Base-by-base conservation (phyloP, 2,329 filamentous ascomycete genomes). In the Lecanicillium sp. region DNA sequence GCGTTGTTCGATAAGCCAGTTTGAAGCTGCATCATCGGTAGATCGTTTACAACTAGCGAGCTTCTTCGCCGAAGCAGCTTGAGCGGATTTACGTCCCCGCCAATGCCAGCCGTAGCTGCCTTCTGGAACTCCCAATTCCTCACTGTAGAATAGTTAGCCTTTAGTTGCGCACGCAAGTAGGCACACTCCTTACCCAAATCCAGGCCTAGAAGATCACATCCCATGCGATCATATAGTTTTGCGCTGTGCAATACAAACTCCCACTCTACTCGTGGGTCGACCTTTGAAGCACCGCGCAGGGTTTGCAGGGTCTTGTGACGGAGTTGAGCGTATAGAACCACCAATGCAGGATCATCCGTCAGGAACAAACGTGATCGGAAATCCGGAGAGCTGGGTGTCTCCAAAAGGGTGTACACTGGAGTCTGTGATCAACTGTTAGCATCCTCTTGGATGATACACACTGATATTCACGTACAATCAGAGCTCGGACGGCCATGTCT, bases 221-320 rank as follows among this genome's bases (percentile, higher is more conserved):
- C 91, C 90, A 93, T 96, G 8, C 88, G 84, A 62, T 86, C 86
- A 60, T 90, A 97, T 15, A 93, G 72, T 46, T 82, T 77, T 14
- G 90, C 88, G 45, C 88, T 95, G 57, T 93, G 88, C 19, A 95
- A 70, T 1, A 96, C 82, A 62, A 96, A 95, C 26, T 86, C 81
- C 87, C 88, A 95, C 66, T 96, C 90, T 4, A 84, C 82, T 52
- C 78, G 79, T 0, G 87, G 84, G 2, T 82, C 84, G 15, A 95
- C 77, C 65, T 89, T 88, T 1, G 86, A 84, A 6, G 88, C 88
- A n/a, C 90, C 90, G 26, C 84, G 82, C 7, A 95, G 76, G 0
- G 89, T 94, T 62, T 94, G 88, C 1, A 90, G 68, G 0, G 85
- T 89, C 67, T 84, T 86, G 53, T 86, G 86, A 40, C 90, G 81